These are phyloP conservation scores for Testicularia cyperi DNA, from an alignment of 1,284 basidiomycete species.

Conservation along the genomic window DNA sequence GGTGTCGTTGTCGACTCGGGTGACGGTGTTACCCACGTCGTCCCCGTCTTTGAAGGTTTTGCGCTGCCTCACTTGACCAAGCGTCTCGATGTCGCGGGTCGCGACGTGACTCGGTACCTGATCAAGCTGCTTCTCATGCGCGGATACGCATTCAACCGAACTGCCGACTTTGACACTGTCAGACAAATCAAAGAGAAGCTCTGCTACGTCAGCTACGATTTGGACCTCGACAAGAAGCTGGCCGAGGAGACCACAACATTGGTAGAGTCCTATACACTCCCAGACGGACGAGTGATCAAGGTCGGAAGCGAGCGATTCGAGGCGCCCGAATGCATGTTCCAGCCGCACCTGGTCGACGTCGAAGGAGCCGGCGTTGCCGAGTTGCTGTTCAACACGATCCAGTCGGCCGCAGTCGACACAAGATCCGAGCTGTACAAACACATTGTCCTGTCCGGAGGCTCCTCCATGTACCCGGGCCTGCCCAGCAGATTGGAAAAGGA, in stretches of 20 bases:
- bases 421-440: conserved; percentile 95
- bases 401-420: conserved; percentile 84
- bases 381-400: conserved; percentile 95
- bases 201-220: conserved; percentile 90
- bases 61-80: conserved; percentile 91
- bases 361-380: conserved; percentile 97
- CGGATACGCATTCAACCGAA: conserved; percentile 98
- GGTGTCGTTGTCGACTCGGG: conserved; percentile 98
- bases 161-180: conserved; percentile 98
- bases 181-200: conserved; percentile 98
- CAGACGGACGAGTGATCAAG: conserved; percentile 94
- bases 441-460: conserved; percentile 91
- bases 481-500: conserved; percentile 97
- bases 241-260: conserved; percentile 95
- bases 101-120: conserved; percentile 95
- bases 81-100: conserved; percentile 87
- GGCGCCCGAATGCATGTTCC: conserved; percentile 99
- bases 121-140: conserved; percentile 98
- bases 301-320: conserved; percentile 98
- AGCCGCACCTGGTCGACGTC: conserved; percentile 94
- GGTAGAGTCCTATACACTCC: conserved; percentile 96
- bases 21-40: conserved; percentile 98
- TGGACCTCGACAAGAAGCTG: conserved; percentile 88
- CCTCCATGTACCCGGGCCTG: conserved; percentile 95
- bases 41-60: conserved; percentile 96